Percentiles rank a stretch among this genome's conserved stretches.
phyloP scores from a whole-genome alignment of 2,329 filamentous ascomycete species.

The Cryphonectria nitschkei region DNA sequence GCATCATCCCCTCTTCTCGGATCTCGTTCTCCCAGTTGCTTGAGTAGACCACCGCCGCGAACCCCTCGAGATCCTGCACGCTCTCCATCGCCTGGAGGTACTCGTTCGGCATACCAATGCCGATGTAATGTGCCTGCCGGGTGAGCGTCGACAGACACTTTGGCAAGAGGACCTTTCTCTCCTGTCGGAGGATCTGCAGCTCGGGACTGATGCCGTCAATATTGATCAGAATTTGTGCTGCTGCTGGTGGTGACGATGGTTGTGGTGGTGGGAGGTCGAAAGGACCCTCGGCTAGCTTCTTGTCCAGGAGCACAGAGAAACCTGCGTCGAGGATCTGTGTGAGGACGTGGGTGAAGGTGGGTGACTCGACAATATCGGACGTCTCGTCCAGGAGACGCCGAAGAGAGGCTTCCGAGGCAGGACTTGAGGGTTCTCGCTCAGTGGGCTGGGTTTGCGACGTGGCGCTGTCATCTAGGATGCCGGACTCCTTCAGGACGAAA shows the following conservation, averaged over 20 bases:
- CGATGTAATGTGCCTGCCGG: conserved; percentile 87
- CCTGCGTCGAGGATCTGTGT: conserved; percentile 84
- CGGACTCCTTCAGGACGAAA: conserved; percentile 82
- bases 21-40: conserved; percentile 79
- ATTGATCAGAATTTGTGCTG: conserved; percentile 32
- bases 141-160: conserved; percentile 89
- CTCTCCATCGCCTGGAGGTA: conserved; percentile 76
- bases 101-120: conserved; percentile 73
- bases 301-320: conserved; percentile 82
- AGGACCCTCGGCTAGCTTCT: conserved; percentile 76
- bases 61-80: conserved; percentile 77
- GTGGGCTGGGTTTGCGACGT: conserved; percentile 34
- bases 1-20: conserved; percentile 49
- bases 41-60: conserved; percentile 84
- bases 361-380: conserved; percentile 92
- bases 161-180: conserved; percentile 74
- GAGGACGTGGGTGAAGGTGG: conserved; percentile 84
- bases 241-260: conserved; percentile 30
- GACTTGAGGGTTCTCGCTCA: conserved; percentile 34
- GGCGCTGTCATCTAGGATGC: conserved; percentile 64
- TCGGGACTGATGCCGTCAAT: conserved; percentile 48
- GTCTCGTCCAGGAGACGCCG: conserved; percentile 92
- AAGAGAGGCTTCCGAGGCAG: conserved; percentile 62
- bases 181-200: conserved; percentile 53
- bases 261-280: conserved; percentile 64